Evolutionary conservation across 192 early-diverging fungal genomes (phyloP), one percentile per base, ranked within the genome.

Genomic region (Umbelopsis isabellina): DNA sequence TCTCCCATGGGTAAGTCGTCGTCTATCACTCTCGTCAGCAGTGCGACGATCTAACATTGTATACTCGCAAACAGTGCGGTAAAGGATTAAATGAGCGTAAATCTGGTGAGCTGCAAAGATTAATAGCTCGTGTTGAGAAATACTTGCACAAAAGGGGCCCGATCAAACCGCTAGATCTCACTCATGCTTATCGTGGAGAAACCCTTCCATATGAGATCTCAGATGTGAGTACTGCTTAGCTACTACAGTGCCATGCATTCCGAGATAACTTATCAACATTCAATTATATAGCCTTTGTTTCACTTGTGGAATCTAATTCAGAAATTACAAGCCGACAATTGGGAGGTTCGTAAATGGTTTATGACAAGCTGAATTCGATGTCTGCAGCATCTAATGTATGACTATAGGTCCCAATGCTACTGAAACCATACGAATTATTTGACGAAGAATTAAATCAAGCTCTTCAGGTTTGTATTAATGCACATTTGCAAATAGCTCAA

Each of bases 1-100:
- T 46, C 83, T 98, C 67, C 96, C 95, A 46, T 97, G 88, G 89
- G 90, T 87, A 75, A 52, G 77, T 46, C 30, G 50, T 23, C 11
- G 10, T 55, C 53, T 53, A 13, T 46, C 15, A 35, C 3, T 44
- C 50, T 50, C 5, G 21, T 30, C 66, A 27, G 25, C n/a, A 15
- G n/a, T 4, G 27, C 41, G 41, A n/a, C 37, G 8, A 11, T 55
- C 50, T 48, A 37, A 18, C 0, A 16, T 3, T 37, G 13, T 35
- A 16, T 18, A 12, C 3, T 11, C 64, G 15, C 46, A 12, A 13
- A 22, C 51, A 83, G 86, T 75, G 82, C 65, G 75, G 81, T 67
- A 68, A 78, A 69, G 67, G 83, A 68, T 65, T 92, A 13, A 72
- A 70, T 67, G 84, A 88, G 44, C 78, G 80, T 27, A 81, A 75